Base-by-base conservation (phyloP, 495 filamentous ascomycete species). In the Penicillium odoratum region DNA sequence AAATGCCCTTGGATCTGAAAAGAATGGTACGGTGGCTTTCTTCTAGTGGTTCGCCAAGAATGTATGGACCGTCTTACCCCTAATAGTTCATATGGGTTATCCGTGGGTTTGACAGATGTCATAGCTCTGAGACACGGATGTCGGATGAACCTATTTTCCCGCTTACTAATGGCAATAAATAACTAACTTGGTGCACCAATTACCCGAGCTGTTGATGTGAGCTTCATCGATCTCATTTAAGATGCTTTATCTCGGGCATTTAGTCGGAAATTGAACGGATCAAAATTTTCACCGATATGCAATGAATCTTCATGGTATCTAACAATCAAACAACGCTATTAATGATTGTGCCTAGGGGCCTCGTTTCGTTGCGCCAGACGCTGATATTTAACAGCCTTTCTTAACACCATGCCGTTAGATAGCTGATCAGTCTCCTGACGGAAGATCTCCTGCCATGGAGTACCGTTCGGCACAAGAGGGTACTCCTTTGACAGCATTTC, bases 391-490 rank as follows among this genome's bases (percentile, higher is more conserved):
- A 79, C 71, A 40, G 81, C 79, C 18, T 73, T 69, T 34, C 71
- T 69, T 28, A 83, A 60, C 11, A 83, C 78, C 80, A 83, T 83
- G 4, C 80, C 81, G 59, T 80, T 73, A 43, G 67, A 80, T 51
- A 83, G 62, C 44, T 81, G 79, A 40, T 73, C 77, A 0, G 78
- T 77, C 51, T 82, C 77, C 44, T 71, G 71, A 21, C 79, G 69
- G 70, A 82, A 82, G 25, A 82, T 56, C 53, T 82, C 78, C 57
- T 81, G 78, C 76, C 78, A 82, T 16, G 79, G 79, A 3, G 78
- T 82, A 31, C 58, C 54, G 49, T 58, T 64, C 0, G 60, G 60
- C 9, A 56, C 54, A 36, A 64, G 25, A 1, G 63, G 54, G 28
- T 64, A 69, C 16, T 76, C 79, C 8, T 62, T 54, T 0, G 61